Evolutionary conservation across 768 basidiomycete species (phyloP), one percentile per base, ranked within the genome.

Genomic region (Mycena crocata): DNA sequence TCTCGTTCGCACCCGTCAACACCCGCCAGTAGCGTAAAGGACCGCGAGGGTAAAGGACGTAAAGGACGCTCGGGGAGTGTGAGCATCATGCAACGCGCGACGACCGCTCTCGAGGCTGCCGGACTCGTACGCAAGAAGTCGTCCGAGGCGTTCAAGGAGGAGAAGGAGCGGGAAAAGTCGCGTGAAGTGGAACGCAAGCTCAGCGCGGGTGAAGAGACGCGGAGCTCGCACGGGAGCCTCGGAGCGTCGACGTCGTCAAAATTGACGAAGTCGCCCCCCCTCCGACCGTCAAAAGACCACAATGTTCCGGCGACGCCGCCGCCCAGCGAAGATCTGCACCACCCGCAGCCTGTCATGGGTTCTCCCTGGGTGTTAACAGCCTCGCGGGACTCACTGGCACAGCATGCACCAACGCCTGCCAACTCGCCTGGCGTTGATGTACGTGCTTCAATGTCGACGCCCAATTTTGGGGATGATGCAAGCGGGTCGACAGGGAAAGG

Each of bases 31-130:
- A 88, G 87, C 68, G 62, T 85, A 60, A 90, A 84, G 72, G 88
- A 87, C 57, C 86, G 84, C 72, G 88, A 88, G 59, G 84, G 83
- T 45, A 90, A 87, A 67, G 83, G 84, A 23, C 84, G 90, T 51
- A 96, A 96, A 76, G 82, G 79, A 28, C 85, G 96, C 19, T 90
- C 94, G 2, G 93, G 95, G 8, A 97, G 96, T 63, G 93, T 99
- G 56, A 96, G 92, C 73, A 98, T 99, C 77, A 93, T 99, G 87
- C 96, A 98, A 72, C 89, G 96, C 28, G 96, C 95, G 0, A 96
- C 95, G 2, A 97, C 95, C 1, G 94, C 93, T 1, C 84, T 95
- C 28, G 93, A 94, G 75, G 94, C 93, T 13, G 92, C 91, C 15
- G 92, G 94, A 3, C 78, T 96, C 13, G 92, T 95, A 50, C 81